Evolutionary conservation across 225 moss, liverwort and hornwort genomes (phyloP).

Genomic region (Straminergon stramineum): DNA sequence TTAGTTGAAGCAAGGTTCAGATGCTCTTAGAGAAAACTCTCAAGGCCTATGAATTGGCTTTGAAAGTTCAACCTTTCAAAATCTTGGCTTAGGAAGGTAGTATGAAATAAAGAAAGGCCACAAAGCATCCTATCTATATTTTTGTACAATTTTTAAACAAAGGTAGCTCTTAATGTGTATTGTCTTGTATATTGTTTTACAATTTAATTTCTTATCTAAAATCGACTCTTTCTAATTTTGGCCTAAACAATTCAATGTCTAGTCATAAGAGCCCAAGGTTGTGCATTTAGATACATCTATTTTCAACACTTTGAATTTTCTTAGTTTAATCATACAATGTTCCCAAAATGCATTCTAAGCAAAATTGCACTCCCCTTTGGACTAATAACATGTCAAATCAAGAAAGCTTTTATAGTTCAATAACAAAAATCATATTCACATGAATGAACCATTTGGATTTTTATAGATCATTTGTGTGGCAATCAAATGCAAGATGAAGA

Average conservation of each 20-base stretch:
- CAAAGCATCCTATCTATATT: not conserved
- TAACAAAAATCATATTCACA: not conserved
- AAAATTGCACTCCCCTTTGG: rapidly evolving
- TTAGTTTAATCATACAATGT: not conserved
- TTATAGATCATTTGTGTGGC: not conserved
- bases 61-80: rapidly evolving
- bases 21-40: not conserved
- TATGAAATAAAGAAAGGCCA: not conserved
- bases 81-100: not conserved
- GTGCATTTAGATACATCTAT: not conserved
- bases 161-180: rapidly evolving
- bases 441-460: not conserved
- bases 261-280: not conserved
- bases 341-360: not conserved
- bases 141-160: not conserved
- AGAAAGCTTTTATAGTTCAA: not conserved
- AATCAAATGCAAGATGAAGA: not conserved
- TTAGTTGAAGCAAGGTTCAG: rapidly evolving
- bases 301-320: not conserved
- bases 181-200: not conserved
- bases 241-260: rapidly evolving
- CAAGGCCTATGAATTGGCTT: not conserved
- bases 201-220: not conserved
- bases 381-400: not conserved
- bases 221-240: not conserved